These are phyloP conservation scores for Mollisiaceae sp. DNA, from an alignment of 2,329 filamentous ascomycete species.

Conservation along the genomic window DNA sequence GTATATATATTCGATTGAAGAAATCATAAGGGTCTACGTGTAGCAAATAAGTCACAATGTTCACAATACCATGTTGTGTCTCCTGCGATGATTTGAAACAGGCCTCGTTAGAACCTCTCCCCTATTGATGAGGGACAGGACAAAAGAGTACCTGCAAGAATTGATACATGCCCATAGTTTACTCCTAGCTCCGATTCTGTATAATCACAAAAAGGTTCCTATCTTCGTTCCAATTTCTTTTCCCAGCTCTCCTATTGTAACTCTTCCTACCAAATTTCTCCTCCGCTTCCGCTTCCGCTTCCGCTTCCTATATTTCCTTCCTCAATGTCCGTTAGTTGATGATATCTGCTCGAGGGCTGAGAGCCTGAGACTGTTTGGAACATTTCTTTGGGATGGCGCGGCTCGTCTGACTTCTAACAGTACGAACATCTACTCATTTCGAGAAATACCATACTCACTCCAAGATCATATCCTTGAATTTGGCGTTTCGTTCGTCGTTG, in stretches of 20 bases:
- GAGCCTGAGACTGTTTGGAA: too few species aligned
- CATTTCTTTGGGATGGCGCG: not conserved
- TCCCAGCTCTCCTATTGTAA: too few species aligned
- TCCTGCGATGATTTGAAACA: not conserved
- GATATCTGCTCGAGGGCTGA: too few species aligned
- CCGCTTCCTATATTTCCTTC: not conserved
- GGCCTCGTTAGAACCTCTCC: constrained; percentile 14
- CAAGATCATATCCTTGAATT: too few species aligned
- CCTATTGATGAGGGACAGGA: constrained; percentile 1
- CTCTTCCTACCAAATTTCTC: not conserved
- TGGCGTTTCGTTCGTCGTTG: too few species aligned
- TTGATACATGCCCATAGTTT: not conserved
- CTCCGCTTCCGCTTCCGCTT: not conserved
- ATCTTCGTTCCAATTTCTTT: not conserved
- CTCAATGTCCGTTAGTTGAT: too few species aligned
- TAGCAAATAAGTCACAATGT: not conserved
- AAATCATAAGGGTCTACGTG: not conserved
- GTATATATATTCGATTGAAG: not conserved
- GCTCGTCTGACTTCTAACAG: not conserved
- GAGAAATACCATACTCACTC: too few species aligned
- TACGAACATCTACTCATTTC: too few species aligned
- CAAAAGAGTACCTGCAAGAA: constrained; percentile 5
- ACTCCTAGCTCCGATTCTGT: not conserved
- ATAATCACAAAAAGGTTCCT: not conserved
- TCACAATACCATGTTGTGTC: not conserved